These are phyloP conservation scores for Basipetospora chlamydospora DNA, from an alignment of 2,329 filamentous ascomycete genomes.

Conservation along the genomic window DNA sequence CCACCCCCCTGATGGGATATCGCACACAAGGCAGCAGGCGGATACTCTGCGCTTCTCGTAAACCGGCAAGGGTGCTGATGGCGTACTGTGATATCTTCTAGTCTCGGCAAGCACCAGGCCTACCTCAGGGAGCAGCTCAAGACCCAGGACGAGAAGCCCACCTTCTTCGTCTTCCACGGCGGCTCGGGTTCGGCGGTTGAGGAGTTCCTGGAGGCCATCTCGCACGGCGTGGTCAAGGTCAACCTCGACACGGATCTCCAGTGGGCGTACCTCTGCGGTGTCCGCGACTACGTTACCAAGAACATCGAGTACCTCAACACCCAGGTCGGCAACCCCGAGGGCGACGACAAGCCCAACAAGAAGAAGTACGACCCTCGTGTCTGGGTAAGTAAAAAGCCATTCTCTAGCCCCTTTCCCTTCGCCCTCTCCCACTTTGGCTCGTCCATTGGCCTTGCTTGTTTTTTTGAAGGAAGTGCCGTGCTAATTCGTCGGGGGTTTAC, in stretches of 20 bases:
- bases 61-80: too few species aligned
- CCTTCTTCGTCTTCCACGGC: conserved; percentile 99
- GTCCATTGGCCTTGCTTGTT: too few species aligned
- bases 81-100: too few species aligned
- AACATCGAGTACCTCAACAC: conserved; percentile 90
- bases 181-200: conserved; percentile 83
- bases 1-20: too few species aligned
- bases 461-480: too few species aligned
- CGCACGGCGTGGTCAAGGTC: conserved; percentile 95
- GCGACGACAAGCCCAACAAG: conserved; percentile 98
- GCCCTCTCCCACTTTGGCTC: too few species aligned
- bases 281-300: conserved; percentile 85
- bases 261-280: conserved; percentile 81
- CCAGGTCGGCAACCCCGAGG: conserved; percentile 89
- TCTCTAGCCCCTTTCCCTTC: too few species aligned
- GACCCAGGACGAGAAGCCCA: conserved; percentile 68
- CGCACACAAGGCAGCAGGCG: too few species aligned
- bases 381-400: conserved; percentile 46
- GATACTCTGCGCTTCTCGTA: too few species aligned
- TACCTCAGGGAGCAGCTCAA: conserved; percentile 72
- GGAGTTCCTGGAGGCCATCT: conserved; percentile 81
- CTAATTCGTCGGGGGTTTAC: background rate
- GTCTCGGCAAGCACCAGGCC: conserved; percentile 84
- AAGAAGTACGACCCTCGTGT: conserved; percentile 71
- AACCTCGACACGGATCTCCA: conserved; percentile 98